Base-by-base conservation (phyloP, 208 protist species). In the Leptomonas seymouri region DNA sequence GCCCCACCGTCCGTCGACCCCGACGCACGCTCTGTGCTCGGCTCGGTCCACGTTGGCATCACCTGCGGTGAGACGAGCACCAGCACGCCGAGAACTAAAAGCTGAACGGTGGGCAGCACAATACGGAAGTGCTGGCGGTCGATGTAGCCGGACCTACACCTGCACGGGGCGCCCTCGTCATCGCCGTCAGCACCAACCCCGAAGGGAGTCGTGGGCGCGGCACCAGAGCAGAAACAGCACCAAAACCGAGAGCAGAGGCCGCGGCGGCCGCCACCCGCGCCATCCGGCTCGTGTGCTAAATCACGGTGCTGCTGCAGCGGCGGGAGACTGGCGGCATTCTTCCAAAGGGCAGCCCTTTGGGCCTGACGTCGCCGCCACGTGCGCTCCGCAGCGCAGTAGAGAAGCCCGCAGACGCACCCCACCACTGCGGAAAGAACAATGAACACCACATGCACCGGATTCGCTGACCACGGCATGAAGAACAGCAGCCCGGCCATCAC, bases 31-130 rank as follows among this genome's bases (percentile, higher is more conserved):
- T 46, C 31, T 39, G 23, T 31, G 53, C n/a, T 16, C 20, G 45
- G 2, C 20, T 25, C 25, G 28, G 83, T 79, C 60, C 66, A 84
- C 23, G 68, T 60, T 16, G 46, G 62, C 61, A 93, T 89, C 28
- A 96, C 86, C 48, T 89, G 71, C 51, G 91, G 91, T 8, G 76
- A 87, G 12, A 94, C 63, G 18, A 93, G 57, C 12, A 96, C 79
- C 4, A 96, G 53, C 48, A 84, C 42, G 20, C 91, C 91, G 21
- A 91, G 78, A 23, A 96, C 21, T 2, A 94, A 71, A 16, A 96
- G 65, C 75, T 90, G 70, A 20, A 86, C 44, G 15, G 62, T 68
- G 16, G 82, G 73, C 21, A 93, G 27, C 28, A 67, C 71, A 36
- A 67, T 18, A 27, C 63, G 49, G 58, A 77, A 77, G 58, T 66